Base-by-base conservation (phyloP, 768 basidiomycete species). In the Melanogaster broomeanus region DNA sequence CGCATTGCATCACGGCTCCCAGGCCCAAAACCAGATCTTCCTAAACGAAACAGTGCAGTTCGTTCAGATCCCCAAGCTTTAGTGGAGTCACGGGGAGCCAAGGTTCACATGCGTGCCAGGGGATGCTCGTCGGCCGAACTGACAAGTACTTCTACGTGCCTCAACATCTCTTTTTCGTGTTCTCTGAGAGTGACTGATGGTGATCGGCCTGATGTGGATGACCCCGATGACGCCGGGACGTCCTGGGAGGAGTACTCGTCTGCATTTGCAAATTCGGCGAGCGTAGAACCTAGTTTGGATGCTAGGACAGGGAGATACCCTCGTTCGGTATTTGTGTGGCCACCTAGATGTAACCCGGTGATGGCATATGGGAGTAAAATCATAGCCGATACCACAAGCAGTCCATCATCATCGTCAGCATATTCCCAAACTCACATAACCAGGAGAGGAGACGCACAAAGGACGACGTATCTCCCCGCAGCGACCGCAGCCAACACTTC, bases 291-390 rank as follows among this genome's bases (percentile, higher is more conserved):
- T 63, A 98, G 75, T 69, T 83, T 85, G 12, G 74, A 69, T 34
- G 85, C 85, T 28, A 98, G 80, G 21, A 82, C 73, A 16, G 85
- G 82, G 48, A 98, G 85, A 72, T 92, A 98, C 0, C 93, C 93
- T 28, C 95, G 88, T 73, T 98, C 96, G 39, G 95, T 95, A 71
- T 94, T 94, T 15, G 92, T 89, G 71, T 98, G 96, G 16, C 91
- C 91, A 65, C 88, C 90, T 91, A 58, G 34, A 24, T 51, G 56
- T 49, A 52, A 27, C 58, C 25, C 63, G 56, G 59, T 57, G 51
- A 63, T 54, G 13, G 41, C 19, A 48, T 49, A 45, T 59, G 34
- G 33, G 43, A 43, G 49, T 16, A 46, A 52, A 40, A 38, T 47
- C 41, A 48, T 38, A 37, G 30, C 56, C 63, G 61, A 59, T 18